Evolutionary conservation across 2,329 filamentous ascomycete genomes (phyloP), one percentile per base, ranked within the genome.

Genomic region (Calonectria pauciramosa): DNA sequence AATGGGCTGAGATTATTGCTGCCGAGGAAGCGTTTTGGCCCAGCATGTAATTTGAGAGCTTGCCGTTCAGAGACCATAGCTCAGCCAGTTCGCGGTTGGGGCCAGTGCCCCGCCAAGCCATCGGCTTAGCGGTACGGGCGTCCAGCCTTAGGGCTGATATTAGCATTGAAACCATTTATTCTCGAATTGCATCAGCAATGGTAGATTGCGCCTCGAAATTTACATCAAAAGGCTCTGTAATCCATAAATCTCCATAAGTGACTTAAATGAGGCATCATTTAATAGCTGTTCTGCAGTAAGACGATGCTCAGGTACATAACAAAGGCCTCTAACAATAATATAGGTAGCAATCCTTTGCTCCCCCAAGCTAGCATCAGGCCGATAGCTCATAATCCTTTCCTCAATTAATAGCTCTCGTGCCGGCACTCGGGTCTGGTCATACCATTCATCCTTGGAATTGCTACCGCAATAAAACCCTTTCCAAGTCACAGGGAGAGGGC

Each of bases 11-110:
- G 71, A 87, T 93, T 41, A 80, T 93, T 75, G 86, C 87, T 72
- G 86, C 92, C 11, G 92, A 93, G 83, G 86, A 88, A 78, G 83
- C 84, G 1, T 93, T 93, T 80, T 93, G 91, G 91, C 91, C 91
- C 1, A 54, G 68, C 1, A 59, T 76, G 30, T 82, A 75, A 23
- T 49, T 13, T 16, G 10, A 14, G 8, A 65, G 38, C 30, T 65
- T 20, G 30, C 7, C 23, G 28, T 28, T 59, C 7, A 59, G n/a
- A 11, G 20, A 44, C 3, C 18, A 44, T n/a, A 44, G 44, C 44
- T 47, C 4, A 13, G n/a, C 20, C 10, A 23, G 44, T 44, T 44
- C 16, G 41, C 18, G 18, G 18, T 23, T 9, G 1, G n/a, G 44
- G 44, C 5, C n/a, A 47, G n/a, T 47, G 44, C n/a, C 1, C 44